phyloP scores from a whole-genome alignment of 148 eudicot species.

The Nepenthes mirabilis region DNA sequence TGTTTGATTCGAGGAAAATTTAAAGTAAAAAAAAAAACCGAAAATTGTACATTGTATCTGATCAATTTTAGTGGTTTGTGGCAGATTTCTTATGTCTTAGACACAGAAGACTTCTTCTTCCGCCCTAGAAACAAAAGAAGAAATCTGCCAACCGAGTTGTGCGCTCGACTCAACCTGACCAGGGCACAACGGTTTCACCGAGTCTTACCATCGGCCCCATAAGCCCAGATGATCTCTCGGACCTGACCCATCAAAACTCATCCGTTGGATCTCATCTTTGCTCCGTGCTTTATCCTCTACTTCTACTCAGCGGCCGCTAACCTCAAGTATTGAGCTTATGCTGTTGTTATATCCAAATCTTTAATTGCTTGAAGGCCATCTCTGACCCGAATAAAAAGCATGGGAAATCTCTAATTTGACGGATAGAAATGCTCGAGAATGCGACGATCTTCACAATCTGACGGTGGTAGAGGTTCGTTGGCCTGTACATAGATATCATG shows the following conservation, averaged over 20 bases:
- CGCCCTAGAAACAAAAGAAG: conserved; percentile 36
- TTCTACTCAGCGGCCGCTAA: no score
- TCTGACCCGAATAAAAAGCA: no score
- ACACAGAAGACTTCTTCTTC: conserved; percentile 69
- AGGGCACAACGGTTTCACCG: conserved; percentile 39
- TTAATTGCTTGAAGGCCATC: no score
- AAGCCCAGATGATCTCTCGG: background rate
- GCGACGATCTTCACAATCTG: no score
- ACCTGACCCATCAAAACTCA: background rate
- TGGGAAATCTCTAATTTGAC: no score
- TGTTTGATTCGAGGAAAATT: no score
- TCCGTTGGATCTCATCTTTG: background rate
- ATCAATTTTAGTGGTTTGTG: conserved; percentile 3
- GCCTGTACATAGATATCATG: no score
- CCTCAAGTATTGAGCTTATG: no score
- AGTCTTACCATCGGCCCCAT: conserved; percentile 22
- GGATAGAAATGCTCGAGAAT: no score
- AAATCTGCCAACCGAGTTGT: conserved; percentile 11
- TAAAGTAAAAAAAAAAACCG: no score
- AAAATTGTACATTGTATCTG: background rate
- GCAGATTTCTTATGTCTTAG: conserved; percentile 81
- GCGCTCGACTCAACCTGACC: conserved; percentile 16
- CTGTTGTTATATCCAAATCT: no score
- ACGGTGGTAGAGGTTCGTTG: no score
- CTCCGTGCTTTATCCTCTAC: background rate